Base-by-base conservation (phyloP, 164 flowering plant species). In the Cinnamomum chago region DNA sequence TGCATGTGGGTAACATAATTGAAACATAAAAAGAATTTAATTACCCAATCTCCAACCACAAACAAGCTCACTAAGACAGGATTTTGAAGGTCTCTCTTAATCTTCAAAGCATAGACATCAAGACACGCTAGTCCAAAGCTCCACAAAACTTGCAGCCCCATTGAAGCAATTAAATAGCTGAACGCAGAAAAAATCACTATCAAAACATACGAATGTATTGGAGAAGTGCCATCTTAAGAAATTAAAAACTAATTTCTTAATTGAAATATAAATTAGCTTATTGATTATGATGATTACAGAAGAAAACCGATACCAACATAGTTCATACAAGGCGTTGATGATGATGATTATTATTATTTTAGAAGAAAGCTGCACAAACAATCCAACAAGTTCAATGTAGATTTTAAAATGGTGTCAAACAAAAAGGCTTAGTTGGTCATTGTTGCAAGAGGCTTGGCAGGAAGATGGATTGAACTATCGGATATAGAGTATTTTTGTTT, bases 41-140 rank as follows among this genome's bases (percentile, higher is more conserved):
- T 73, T 89, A 90, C 97, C 97, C 95, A 92, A 76, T 92, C 96
- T 28, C 96, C 96, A 47, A 91, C 96, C 70, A 90, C 92, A 79
- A 91, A 91, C 55, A 93, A 84, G 88, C 94, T 91, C 79, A 91
- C 88, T 52, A 93, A 76, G 77, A 87, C 83, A 24, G 92, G 90
- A 80, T 83, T 90, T 70, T 80, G 93, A 69, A 91, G 90, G 76
- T 90, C 91, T 80, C 86, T 85, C 78, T 85, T 90, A 68, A 80
- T 85, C 82, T 81, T 82, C 79, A 93, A 73, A 68, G 94, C 94
- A 87, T 88, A 88, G 15, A 81, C 67, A 84, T 91, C 96, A 73
- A 93, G 92, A 78, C 90, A 89, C 1, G 91, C 92, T 62, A 93
- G 89, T 76, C 96, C 96, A 71, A 89, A 83, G 87, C 97, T 91